phyloP scores from a whole-genome alignment of 257 asterid genomes.

The Solanum chilense region DNA sequence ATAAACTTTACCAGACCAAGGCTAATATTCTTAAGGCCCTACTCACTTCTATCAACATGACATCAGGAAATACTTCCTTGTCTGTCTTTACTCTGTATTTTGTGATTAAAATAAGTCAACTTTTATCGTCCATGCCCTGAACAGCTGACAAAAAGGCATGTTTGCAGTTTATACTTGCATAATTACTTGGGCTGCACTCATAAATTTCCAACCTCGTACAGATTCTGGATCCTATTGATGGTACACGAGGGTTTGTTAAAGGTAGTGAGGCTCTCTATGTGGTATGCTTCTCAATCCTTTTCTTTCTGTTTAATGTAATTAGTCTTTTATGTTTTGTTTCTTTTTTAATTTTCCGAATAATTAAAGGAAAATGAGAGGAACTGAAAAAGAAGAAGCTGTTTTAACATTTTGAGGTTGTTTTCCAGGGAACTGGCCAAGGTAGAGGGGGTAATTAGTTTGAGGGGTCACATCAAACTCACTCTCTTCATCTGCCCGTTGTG shows the following conservation, averaged over 20 bases:
- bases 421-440: background rate
- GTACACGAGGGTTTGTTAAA: slow-evolving; percentile 91
- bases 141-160: background rate
- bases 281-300: slow-evolving; percentile 43
- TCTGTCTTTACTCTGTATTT: background rate
- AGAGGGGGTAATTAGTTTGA: background rate
- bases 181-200: background rate
- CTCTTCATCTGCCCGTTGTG: background rate
- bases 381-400: background rate
- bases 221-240: slow-evolving; percentile 98
- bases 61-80: background rate
- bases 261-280: slow-evolving; percentile 86
- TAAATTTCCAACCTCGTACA: slow-evolving; percentile 16
- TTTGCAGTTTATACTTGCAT: background rate
- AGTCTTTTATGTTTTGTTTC: background rate
- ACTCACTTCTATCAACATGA: background rate
- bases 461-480: background rate
- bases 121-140: background rate
- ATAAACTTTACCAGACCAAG: background rate
- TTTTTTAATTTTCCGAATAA: background rate
- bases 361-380: background rate
- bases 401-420: background rate
- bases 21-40: background rate
- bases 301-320: background rate
- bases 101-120: background rate